Conservation (phyloP, 495 filamentous ascomycete genomes). For the Clohesyomyces aquaticus region DNA sequence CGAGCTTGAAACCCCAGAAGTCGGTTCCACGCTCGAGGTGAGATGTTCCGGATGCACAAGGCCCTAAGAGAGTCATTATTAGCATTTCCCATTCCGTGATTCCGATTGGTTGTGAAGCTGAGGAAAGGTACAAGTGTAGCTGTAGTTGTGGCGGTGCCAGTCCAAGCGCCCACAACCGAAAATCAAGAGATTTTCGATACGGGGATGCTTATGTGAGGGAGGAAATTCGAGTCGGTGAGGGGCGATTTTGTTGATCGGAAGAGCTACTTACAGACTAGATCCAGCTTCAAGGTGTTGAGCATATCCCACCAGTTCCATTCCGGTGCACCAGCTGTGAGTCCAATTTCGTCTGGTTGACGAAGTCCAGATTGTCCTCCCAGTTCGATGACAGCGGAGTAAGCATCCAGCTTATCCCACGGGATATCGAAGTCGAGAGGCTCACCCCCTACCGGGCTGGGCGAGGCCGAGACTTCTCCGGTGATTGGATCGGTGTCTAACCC, state of each 20-base stretch:
- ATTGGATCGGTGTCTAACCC: background rate
- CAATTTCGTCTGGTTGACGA: background rate
- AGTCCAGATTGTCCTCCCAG: background rate
- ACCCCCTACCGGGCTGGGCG: conserved; percentile 19
- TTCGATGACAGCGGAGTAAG: conserved; percentile 12
- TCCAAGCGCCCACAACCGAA: too few species aligned
- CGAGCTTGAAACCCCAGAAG: conserved; percentile 29
- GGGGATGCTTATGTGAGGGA: conserved; percentile 2
- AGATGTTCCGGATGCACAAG: conserved; percentile 19
- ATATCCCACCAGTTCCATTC: conserved; percentile 37
- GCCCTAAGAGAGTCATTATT: conserved; percentile 7
- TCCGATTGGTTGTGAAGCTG: too few species aligned
- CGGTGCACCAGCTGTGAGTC: conserved; percentile 13
- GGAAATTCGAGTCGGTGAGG: background rate
- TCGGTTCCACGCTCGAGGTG: conserved; percentile 29
- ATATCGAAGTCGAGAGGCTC: conserved; percentile 13
- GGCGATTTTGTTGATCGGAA: background rate
- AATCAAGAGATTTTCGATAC: too few species aligned
- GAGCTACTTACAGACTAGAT: conserved; percentile 20
- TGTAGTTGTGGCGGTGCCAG: too few species aligned
- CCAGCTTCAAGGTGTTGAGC: conserved; percentile 8
- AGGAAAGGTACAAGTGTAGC: too few species aligned
- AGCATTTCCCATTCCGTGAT: background rate
- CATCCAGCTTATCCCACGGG: conserved; percentile 27
- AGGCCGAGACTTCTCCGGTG: background rate